Conservation (phyloP, 805 yeast species). For the Wickerhamiella bombiphila region DNA sequence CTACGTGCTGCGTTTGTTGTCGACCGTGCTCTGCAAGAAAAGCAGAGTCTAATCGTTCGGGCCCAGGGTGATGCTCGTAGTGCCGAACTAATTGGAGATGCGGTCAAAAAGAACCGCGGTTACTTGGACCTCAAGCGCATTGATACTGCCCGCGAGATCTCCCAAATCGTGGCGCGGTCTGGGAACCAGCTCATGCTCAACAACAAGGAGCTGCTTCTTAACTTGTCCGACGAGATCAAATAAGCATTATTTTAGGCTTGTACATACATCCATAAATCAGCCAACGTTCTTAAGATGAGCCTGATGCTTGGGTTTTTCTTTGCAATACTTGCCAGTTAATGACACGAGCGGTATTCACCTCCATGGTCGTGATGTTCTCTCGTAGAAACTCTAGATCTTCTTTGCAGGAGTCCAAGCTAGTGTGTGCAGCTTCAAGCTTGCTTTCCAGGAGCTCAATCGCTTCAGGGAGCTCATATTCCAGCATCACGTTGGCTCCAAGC, state of each 20-base stretch:
- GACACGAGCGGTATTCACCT: constrained; percentile 82
- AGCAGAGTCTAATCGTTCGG: constrained; percentile 89
- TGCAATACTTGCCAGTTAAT: constrained; percentile 28
- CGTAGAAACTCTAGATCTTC: constrained; percentile 76
- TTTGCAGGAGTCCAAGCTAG: constrained; percentile 45
- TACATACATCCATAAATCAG: too few relatives aligned
- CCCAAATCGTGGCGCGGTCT: constrained; percentile 64
- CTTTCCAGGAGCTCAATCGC: constrained; percentile 56
- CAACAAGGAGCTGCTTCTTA: constrained; percentile 79
- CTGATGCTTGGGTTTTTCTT: constrained; percentile 12
- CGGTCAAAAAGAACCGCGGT: constrained; percentile 89
- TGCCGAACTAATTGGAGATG: constrained; percentile 97
- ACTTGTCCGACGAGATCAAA: constrained; percentile 74
- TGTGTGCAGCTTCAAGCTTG: constrained; percentile 48
- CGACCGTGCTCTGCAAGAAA: constrained; percentile 94
- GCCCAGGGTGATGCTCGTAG: constrained; percentile 98
- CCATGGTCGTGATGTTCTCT: constrained; percentile 92
- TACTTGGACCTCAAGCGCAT: constrained; percentile 93
- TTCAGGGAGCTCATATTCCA: constrained; percentile 83
- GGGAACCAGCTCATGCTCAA: constrained; percentile 88
- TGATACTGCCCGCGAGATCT: constrained; percentile 95
- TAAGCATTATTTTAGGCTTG: not conserved
- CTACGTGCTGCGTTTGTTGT: constrained; percentile 96
- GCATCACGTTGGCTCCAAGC: constrained; percentile 98
- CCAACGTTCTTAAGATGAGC: not conserved